Conservation (phyloP, 2,329 filamentous ascomycete species). For the Fusarium mundagurra region DNA sequence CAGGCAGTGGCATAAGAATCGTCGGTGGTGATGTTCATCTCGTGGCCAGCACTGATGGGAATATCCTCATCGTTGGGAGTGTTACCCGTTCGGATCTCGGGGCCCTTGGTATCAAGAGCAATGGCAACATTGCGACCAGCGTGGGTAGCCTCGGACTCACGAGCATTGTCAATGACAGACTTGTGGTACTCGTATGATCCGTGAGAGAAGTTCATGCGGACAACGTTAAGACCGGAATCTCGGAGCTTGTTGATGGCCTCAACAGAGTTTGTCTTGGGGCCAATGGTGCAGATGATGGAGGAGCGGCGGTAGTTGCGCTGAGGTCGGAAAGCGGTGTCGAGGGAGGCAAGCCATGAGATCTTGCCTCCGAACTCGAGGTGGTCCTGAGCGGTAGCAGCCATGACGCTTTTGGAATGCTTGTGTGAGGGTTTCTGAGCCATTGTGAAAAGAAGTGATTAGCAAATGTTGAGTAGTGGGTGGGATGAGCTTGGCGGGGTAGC, state of each 20-base stretch:
- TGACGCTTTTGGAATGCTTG: conserved; percentile 53
- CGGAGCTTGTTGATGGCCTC: conserved; percentile 97
- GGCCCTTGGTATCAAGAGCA: conserved; percentile 80
- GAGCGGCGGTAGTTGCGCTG: conserved; percentile 93
- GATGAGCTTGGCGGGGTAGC: conserved; percentile 35
- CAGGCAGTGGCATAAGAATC: conserved; percentile 87
- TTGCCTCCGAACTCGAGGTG: conserved; percentile 82
- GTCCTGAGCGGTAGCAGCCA: conserved; percentile 78
- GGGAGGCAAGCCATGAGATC: conserved; percentile 72
- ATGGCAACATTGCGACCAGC: conserved; percentile 91
- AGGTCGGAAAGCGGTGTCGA: conserved; percentile 90
- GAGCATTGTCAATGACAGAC: conserved; percentile 96
- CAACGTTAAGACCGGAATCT: conserved; percentile 91
- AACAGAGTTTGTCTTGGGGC: conserved; percentile 98
- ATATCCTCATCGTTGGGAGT: conserved; percentile 88
- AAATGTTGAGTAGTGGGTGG: conserved; percentile 4
- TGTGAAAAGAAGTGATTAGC: conserved; percentile 41
- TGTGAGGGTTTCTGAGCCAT: conserved; percentile 48
- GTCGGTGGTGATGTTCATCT: conserved; percentile 97
- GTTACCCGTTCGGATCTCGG: conserved; percentile 70
- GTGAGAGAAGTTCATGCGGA: conserved; percentile 99
- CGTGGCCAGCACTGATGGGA: conserved; percentile 82
- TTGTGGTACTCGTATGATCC: conserved; percentile 91
- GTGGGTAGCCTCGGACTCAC: conserved; percentile 81
- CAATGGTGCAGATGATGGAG: conserved; percentile 99